Percentiles rank a stretch among this genome's conserved stretches.
Conservation (phyloP, 345 rosid species). For the Laguncularia racemosa region DNA sequence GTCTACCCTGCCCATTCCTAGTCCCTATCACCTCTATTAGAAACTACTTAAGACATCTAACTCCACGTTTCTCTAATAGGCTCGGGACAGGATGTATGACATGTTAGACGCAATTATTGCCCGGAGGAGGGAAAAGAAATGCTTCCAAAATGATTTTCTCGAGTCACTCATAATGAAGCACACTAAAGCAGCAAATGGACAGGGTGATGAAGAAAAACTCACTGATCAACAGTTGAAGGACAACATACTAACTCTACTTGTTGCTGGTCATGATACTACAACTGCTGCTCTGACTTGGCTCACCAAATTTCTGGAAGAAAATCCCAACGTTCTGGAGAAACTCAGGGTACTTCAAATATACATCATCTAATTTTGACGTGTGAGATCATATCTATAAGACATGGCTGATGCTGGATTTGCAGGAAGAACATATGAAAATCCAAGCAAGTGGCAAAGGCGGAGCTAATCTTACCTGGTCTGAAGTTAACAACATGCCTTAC, state of each 20-base stretch:
- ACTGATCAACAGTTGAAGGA: constrained; percentile 53
- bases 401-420: constrained; percentile 1
- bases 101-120: constrained; percentile 43
- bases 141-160: constrained; percentile 47
- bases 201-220: constrained; percentile 33
- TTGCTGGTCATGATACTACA: constrained; percentile 71
- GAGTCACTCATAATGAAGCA: constrained; percentile 53
- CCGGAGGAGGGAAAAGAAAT: constrained; percentile 37
- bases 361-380: not conserved
- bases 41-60: no score
- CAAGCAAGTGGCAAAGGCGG: constrained; percentile 30
- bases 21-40: no score
- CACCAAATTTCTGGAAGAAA: constrained; percentile 49
- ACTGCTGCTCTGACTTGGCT: constrained; percentile 64
- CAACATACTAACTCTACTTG: constrained; percentile 48
- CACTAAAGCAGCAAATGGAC: constrained; percentile 20
- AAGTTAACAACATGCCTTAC: constrained; percentile 53
- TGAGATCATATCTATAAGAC: not conserved
- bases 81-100: constrained; percentile 50
- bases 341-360: constrained; percentile 31
- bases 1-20: no score
- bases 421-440: constrained; percentile 47
- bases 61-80: constrained; percentile 19
- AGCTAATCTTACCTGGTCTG: constrained; percentile 38
- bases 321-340: constrained; percentile 34